phyloP scores from a whole-genome alignment of 2,329 filamentous ascomycete genomes.

The Exophiala sideris region DNA sequence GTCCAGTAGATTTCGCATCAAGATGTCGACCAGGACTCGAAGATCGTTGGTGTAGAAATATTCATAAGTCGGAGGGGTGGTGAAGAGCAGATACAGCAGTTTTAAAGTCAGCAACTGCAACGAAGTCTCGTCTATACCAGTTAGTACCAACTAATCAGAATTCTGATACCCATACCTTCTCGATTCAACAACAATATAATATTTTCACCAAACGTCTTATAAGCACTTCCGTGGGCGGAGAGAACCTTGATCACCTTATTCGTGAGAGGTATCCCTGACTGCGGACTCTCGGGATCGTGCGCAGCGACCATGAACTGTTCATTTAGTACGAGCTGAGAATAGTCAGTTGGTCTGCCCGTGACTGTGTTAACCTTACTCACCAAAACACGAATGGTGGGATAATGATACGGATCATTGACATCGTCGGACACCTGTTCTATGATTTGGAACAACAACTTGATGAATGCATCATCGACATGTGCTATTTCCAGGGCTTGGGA shows the following conservation, averaged over 20 bases:
- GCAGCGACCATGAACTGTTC: constrained; percentile 92
- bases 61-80: constrained; percentile 84
- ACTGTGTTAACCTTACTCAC: constrained; percentile 51
- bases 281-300: constrained; percentile 47
- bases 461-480: constrained; percentile 70
- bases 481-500: constrained; percentile 36
- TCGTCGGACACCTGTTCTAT: constrained; percentile 87
- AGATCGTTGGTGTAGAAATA: constrained; percentile 99
- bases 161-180: constrained; percentile 55
- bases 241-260: constrained; percentile 93
- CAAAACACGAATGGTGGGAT: constrained; percentile 87
- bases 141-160: constrained; percentile 4
- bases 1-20: constrained; percentile 94
- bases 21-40: constrained; percentile 88
- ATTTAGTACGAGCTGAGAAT: constrained; percentile 77
- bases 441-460: constrained; percentile 77
- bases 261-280: constrained; percentile 59
- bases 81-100: constrained; percentile 91
- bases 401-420: constrained; percentile 88
- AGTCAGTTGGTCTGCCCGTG: constrained; percentile 20
- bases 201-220: constrained; percentile 96
- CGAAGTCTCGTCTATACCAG: constrained; percentile 67
- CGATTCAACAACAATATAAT: constrained; percentile 92
- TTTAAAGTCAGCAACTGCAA: constrained; percentile 96
- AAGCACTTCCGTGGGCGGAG: constrained; percentile 72